Evolutionary conservation across 2,329 filamentous ascomycete genomes (phyloP).

Genomic region (Fusarium caatingaense): DNA sequence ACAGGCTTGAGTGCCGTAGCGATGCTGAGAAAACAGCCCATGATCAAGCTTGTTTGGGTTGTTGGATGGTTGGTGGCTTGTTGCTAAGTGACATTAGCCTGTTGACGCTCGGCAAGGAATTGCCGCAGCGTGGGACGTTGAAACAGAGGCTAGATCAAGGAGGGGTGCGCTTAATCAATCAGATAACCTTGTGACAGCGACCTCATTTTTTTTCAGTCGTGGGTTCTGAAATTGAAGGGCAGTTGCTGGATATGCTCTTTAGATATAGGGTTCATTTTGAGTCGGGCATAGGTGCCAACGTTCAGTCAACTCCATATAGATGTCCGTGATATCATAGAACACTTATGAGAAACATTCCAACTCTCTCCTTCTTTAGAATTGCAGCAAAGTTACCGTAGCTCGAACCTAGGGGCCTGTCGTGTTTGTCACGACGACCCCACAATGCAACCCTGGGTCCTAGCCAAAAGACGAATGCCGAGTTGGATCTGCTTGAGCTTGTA

Average conservation of each 20-base stretch:
- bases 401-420: neutral
- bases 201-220: neutral
- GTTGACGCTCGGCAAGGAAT: constrained; percentile 42
- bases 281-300: neutral
- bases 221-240: neutral
- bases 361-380: neutral
- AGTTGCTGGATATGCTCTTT: constrained; percentile 6
- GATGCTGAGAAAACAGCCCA: constrained; percentile 22
- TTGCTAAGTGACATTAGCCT: constrained; percentile 23
- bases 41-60: constrained; percentile 19
- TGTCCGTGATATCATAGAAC: neutral
- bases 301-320: neutral
- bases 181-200: constrained; percentile 6
- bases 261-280: neutral
- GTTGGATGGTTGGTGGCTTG: constrained; percentile 36
- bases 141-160: neutral
- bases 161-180: constrained; percentile 23
- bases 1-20: neutral
- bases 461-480: constrained; percentile 8
- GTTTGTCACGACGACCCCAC: constrained; percentile 19
- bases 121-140: constrained; percentile 41
- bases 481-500: constrained; percentile 4
- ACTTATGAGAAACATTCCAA: neutral
- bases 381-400: neutral
- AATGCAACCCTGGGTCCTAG: constrained; percentile 9